Base-by-base conservation (phyloP, 2,329 filamentous ascomycete species). In the Ramularia endophylla region DNA sequence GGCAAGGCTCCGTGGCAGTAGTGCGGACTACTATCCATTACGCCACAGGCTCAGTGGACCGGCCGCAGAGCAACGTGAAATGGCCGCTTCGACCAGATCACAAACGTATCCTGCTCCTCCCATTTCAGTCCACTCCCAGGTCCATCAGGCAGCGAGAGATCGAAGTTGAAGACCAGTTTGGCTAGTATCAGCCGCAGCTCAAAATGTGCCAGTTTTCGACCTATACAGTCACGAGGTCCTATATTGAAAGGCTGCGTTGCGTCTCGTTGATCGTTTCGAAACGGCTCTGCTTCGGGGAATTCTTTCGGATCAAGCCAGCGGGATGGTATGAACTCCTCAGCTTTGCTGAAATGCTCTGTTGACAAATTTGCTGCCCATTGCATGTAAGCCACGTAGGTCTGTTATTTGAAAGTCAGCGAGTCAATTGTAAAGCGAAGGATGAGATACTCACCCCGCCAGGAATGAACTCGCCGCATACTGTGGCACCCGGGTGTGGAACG, bases 381-480 rank as follows among this genome's bases (percentile, higher is more conserved):
- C 30, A 33, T 33, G 17, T 33, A 33, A 8, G 30, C 30, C 8
- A 33, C 30, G 30, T 33, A 33, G 8, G 30, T 33, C 30, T 33
- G 17, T 33, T n/a, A 16, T 8, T 33, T 15, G 30, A 8, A 8
- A 33, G 30, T 15, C 13, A 33, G 8, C 30, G 30, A 8, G 8
- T 33, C 8, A n/a, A 8, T 16, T 8, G 17, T 16, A 16, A n/a
- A 8, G 8, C 8, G 8, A 8, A 16, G 17, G 13, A 8, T 8
- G 13, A 33, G 8, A n/a, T 8, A 33, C 30, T 33, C 13, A 33
- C 30, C 8, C 30, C 30, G 8, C 30, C 30, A 8, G 30, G 30
- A 8, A 33, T 33, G 30, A 33, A 33, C 13, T 33, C 30, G 13
- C 30, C 8, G 13, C 8, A 33, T 8, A 33, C 30, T 15, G 8